These are phyloP conservation scores for Sclerotinia sclerotiorum DNA, from an alignment of 2,329 filamentous ascomycete species.

Conservation along the genomic window DNA sequence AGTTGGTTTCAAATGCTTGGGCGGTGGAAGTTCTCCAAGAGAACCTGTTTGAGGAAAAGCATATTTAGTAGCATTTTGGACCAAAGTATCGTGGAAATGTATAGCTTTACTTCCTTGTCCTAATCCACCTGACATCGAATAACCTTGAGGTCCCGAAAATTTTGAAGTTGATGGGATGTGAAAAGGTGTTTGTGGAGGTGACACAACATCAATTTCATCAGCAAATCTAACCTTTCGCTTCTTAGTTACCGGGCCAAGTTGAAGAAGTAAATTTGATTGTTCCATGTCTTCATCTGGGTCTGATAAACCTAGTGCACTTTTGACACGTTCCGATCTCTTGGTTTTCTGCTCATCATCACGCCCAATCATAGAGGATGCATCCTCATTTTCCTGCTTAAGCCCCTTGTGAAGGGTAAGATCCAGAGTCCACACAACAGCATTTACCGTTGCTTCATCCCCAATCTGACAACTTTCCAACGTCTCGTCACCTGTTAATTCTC, in stretches of 20 bases:
- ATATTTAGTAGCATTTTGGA: not conserved
- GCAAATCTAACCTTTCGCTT: conserved; percentile 2
- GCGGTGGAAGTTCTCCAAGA: not conserved
- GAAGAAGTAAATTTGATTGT: not conserved
- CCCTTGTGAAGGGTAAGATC: not conserved
- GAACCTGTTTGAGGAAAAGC: not conserved
- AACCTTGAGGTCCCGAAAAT: not conserved
- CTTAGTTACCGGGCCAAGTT: not conserved
- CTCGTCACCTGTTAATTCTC: not conserved
- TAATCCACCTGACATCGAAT: not conserved
- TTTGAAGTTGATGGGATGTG: not conserved
- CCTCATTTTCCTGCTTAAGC: not conserved
- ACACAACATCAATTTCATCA: not conserved
- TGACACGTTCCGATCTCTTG: not conserved
- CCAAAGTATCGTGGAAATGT: not conserved
- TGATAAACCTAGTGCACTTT: not conserved
- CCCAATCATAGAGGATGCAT: not conserved
- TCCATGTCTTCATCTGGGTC: not conserved
- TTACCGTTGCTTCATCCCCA: conserved; percentile 13
- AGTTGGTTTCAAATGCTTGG: not conserved
- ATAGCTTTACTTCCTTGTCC: not conserved
- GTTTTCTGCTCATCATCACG: not conserved
- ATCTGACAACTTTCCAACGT: not conserved
- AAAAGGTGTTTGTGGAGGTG: not conserved
- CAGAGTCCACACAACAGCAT: conserved; percentile 5